Base-by-base conservation (phyloP, 495 filamentous ascomycete species). In the Entonaema liquescens region DNA sequence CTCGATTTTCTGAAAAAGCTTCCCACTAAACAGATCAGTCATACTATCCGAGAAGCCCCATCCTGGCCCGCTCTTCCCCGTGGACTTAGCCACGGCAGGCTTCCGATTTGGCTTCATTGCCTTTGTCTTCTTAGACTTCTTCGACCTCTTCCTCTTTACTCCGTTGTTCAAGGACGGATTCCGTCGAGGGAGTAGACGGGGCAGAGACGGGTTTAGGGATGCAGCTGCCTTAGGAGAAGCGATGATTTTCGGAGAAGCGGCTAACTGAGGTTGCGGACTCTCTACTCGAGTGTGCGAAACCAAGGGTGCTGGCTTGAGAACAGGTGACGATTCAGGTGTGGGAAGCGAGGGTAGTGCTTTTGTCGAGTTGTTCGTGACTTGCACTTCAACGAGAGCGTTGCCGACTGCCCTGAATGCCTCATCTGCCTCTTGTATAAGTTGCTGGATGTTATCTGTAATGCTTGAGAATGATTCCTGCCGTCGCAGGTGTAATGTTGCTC, bases 31-130 rank as follows among this genome's bases (percentile, higher is more conserved):
- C 1, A 85, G 62, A 53, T 83, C 83, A 17, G 79, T 81, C 62
- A 86, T 80, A 65, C 83, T 85, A 29, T 84, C 81, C 5, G 78
- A 76, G 19, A 86, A 67, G 13, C 78, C 80, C 83, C 82, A 86
- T 81, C 78, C 78, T 63, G 79, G 65, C 5, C 75, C 75, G 29
- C 33, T 77, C 53, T 72, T 77, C 29, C 50, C 58, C 54, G 76
- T 73, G 28, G 77, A 74, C 54, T 79, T 81, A 17, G 77, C 35
- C 57, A 71, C 42, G n/a, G 70, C 44, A 11, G 74, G 64, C 53
- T 76, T 74, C 28, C 74, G 57, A 52, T 59, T 28, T 49, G 75
- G 28, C 74, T 72, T 67, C 79, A 74, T 70, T 62, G 69, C 54
- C 71, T 70, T 66, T 55, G 65, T 55, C 31, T 68, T 71, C 56